phyloP scores from a whole-genome alignment of 805 yeast genomes.

The Ogataea corticis region DNA sequence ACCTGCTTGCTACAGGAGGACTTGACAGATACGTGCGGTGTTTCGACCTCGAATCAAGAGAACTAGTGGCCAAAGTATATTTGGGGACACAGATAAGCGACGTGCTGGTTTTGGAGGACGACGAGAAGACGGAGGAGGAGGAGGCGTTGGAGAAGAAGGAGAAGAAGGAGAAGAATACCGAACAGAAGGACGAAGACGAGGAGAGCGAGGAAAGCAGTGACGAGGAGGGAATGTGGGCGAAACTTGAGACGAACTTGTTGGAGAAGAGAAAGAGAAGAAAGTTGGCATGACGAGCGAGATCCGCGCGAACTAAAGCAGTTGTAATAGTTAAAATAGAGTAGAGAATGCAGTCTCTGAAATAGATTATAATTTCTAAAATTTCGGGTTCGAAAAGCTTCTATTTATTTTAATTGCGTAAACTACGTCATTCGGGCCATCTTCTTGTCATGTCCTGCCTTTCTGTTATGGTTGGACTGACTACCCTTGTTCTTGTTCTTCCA shows the following conservation, averaged over 20 bases:
- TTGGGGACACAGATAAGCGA: conserved; percentile 68
- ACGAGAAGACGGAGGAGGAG: conserved; percentile 33
- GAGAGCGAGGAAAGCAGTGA: conserved; percentile 32
- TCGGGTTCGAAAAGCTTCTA: no score
- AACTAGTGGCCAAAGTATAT: conserved; percentile 68
- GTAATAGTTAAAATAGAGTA: no score
- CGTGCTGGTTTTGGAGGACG: conserved; percentile 51
- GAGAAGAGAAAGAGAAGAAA: conserved; percentile 34
- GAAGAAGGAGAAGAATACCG: conserved; percentile 36
- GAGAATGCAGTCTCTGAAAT: no score
- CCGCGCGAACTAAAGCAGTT: background rate
- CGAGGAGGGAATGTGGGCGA: conserved; percentile 37
- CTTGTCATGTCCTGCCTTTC: conserved; percentile 62
- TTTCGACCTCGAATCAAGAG: conserved; percentile 61
- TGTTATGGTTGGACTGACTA: conserved; percentile 59
- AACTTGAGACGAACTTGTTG: conserved; percentile 24
- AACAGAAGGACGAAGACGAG: conserved; percentile 39
- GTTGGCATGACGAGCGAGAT: conserved; percentile 7
- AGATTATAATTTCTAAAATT: no score
- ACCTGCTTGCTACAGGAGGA: conserved; percentile 73
- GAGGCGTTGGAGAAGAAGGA: conserved; percentile 17
- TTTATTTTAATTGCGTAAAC: background rate
- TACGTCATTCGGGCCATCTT: conserved; percentile 39
- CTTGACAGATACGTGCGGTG: conserved; percentile 85
- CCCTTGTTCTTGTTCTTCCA: conserved; percentile 58